Percentiles rank a stretch among this genome's conserved stretches.
These are phyloP conservation scores for Alternaria triticimaculans DNA, from an alignment of 2,329 filamentous ascomycete genomes.

Conservation along the genomic window DNA sequence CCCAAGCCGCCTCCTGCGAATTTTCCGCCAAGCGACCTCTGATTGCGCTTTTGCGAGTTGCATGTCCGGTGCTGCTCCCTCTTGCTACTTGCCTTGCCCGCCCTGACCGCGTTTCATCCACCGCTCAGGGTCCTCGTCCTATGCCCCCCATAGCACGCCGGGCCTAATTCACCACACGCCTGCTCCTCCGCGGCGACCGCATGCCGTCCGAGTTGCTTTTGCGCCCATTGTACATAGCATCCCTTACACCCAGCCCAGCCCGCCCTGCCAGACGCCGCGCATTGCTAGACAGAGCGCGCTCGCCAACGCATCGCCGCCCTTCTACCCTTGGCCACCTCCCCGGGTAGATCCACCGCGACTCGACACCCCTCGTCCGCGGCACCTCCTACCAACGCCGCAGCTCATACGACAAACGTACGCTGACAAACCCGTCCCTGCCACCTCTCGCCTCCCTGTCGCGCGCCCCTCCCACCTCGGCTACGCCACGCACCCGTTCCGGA, in stretches of 20 bases:
- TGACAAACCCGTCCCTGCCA: background rate
- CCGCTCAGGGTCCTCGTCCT: constrained; percentile 30
- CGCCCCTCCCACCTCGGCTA: constrained; percentile 14
- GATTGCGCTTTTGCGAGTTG: constrained; percentile 11
- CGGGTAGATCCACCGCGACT: constrained; percentile 1
- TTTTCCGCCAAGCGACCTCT: background rate
- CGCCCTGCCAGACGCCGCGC: constrained; percentile 18
- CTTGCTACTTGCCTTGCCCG: constrained; percentile 22
- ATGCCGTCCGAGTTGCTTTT: constrained; percentile 14
- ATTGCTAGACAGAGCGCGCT: constrained; percentile 15
- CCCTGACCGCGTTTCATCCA: constrained; percentile 37
- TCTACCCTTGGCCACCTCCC: background rate
- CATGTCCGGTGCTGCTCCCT: background rate
- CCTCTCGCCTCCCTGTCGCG: constrained; percentile 8
- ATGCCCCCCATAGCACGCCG: constrained; percentile 16
- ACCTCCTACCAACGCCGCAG: background rate
- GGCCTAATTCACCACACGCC: constrained; percentile 11
- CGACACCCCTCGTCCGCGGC: background rate
- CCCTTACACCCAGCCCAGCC: constrained; percentile 9
- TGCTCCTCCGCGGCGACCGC: constrained; percentile 15
- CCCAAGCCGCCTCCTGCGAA: constrained; percentile 1
- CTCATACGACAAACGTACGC: constrained; percentile 3
- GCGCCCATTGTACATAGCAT: constrained; percentile 17
- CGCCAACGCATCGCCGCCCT: constrained; percentile 17
- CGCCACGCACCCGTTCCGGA: constrained; percentile 8